phyloP scores from a whole-genome alignment of 2,329 filamentous ascomycete genomes.

The Cryphonectria radicalis region DNA sequence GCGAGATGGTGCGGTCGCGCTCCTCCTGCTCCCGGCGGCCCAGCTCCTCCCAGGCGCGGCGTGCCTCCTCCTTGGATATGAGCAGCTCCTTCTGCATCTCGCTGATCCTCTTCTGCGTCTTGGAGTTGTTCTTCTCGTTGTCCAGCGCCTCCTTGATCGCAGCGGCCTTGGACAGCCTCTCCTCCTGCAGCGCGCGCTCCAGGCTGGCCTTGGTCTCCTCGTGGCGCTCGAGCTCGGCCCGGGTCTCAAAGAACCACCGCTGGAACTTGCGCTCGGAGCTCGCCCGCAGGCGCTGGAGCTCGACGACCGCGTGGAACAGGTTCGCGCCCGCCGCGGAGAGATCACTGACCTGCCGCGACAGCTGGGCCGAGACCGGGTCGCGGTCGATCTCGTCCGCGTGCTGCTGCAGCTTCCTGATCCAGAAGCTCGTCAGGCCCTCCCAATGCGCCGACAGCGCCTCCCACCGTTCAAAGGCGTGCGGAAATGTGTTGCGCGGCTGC shows the following conservation, averaged over 20 bases:
- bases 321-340: constrained; percentile 97
- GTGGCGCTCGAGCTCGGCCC: constrained; percentile 82
- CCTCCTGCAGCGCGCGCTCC: constrained; percentile 74
- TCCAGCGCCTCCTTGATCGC: constrained; percentile 69
- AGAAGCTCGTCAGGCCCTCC: constrained; percentile 97
- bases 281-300: constrained; percentile 88
- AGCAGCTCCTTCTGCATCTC: constrained; percentile 92
- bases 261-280: constrained; percentile 98
- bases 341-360: constrained; percentile 93
- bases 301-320: constrained; percentile 95
- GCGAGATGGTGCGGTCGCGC: constrained; percentile 80
- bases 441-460: constrained; percentile 96
- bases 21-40: constrained; percentile 92
- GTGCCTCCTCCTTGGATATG: constrained; percentile 95
- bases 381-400: constrained; percentile 84
- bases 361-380: constrained; percentile 82
- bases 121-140: constrained; percentile 69
- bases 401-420: constrained; percentile 90
- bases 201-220: constrained; percentile 82
- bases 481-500: constrained; percentile 73
- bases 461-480: constrained; percentile 97
- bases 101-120: constrained; percentile 75
- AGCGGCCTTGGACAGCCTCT: constrained; percentile 71
- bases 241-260: constrained; percentile 96
- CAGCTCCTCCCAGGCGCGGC: constrained; percentile 95